Base-by-base conservation (phyloP, 768 basidiomycete genomes). In the Tulasnella sp. region DNA sequence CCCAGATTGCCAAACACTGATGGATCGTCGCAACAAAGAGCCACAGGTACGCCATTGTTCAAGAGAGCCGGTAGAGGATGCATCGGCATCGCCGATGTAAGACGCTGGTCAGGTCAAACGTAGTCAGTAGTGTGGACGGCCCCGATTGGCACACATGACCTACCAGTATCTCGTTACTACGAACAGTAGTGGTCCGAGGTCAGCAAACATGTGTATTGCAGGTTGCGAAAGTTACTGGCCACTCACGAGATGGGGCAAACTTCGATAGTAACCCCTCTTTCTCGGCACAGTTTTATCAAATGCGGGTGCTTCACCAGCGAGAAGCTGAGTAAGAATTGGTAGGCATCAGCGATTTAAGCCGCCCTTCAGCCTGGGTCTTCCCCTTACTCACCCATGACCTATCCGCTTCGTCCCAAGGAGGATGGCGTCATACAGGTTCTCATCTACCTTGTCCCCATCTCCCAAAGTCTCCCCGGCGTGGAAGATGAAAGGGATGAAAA, bases 391-490 rank as follows among this genome's bases (percentile, higher is more conserved):
- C 86, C 85, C 88, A 70, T 91, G 88, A 0, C 88, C 88, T 56
- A 89, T 89, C 21, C 86, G 79, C 67, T 82, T 87, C 8, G 87
- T 86, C 11, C 83, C 86, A 5, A 89, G 73, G 41, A 88, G 72
- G 52, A 90, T 80, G 4, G 87, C 86, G 67, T 90, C 88, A 64
- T 85, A 88, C 27, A 89, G 70, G 66, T 89, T 89, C 51, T 76
- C 69, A 61, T 90, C 87, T 19, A 48, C 42, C 15, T 19, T 44
- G 32, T 63, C 60, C 8, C 88, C 88, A 67, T 89, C 88, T 3
- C 85, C 84, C 21, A 85, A 75, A 0, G 87, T 89, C 71, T 89
- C 87, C 19, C 88, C 88, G 0, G 85, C 86, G 65, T 89, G 88
- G 65, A 88, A 82, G 49, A 88, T 76, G 69, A 86, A 87, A 0